A percentile compares a stretch with the other conserved stretches of the same genome.
These are phyloP conservation scores for Chaetomiaceae sp. DNA, from an alignment of 2,329 filamentous ascomycete species.

Conservation along the genomic window DNA sequence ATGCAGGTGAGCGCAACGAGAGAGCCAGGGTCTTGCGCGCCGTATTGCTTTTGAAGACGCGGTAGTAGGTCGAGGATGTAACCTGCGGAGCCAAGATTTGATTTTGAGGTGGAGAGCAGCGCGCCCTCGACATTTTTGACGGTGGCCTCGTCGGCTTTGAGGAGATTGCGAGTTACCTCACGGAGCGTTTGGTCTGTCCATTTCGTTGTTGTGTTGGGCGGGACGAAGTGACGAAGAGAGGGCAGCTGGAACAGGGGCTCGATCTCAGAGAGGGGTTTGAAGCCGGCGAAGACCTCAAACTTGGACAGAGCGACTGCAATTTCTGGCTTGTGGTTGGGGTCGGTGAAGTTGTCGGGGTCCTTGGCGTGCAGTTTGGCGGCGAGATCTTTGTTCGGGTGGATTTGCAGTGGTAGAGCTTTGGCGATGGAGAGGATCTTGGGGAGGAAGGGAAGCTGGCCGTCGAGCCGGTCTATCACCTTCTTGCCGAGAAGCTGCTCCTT, in stretches of 20 bases:
- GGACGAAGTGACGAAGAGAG: conserved; percentile 51
- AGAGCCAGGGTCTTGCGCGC: conserved; percentile 58
- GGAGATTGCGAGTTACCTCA: conserved; percentile 50
- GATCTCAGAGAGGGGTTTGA: conserved; percentile 62
- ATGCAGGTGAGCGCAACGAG: conserved; percentile 68
- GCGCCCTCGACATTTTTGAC: conserved; percentile 51
- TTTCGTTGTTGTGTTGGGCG: conserved; percentile 33
- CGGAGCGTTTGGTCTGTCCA: conserved; percentile 58
- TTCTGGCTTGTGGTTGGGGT: conserved; percentile 75
- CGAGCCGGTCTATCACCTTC: conserved; percentile 56
- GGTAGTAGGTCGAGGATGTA: conserved; percentile 63
- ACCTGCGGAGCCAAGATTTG: conserved; percentile 44
- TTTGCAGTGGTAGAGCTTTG: conserved; percentile 70
- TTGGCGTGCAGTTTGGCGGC: conserved; percentile 59
- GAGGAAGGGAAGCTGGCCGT: conserved; percentile 63
- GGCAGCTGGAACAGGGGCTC: conserved; percentile 52
- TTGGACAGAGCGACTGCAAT: conserved; percentile 67
- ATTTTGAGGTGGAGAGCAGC: conserved; percentile 45
- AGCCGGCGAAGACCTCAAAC: conserved; percentile 74
- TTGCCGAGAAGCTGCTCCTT: conserved; percentile 61
- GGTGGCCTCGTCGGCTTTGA: conserved; percentile 48
- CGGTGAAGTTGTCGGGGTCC: conserved; percentile 62
- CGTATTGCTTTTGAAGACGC: conserved; percentile 61
- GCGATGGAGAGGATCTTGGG: conserved; percentile 73
- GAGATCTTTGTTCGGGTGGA: conserved; percentile 68